Conservation (phyloP, 805 yeast genomes). For the Naumovozyma baii region DNA sequence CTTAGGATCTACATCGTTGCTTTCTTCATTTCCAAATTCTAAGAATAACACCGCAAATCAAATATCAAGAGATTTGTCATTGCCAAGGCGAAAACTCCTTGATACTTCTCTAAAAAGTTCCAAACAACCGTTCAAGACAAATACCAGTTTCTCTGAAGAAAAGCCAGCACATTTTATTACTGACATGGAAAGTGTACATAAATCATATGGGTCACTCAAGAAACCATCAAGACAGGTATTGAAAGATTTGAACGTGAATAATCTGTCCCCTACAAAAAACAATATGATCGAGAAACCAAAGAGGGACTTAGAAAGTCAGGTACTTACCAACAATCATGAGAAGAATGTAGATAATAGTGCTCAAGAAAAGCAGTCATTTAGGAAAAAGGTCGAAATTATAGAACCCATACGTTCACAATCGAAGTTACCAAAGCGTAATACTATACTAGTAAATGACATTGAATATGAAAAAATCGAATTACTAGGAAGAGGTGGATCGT, state of each 20-base stretch:
- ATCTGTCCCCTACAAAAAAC: background rate
- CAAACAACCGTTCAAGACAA: background rate
- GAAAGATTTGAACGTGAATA: background rate
- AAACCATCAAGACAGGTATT: background rate
- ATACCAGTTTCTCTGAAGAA: background rate
- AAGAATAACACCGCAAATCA: background rate
- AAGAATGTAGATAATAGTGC: background rate
- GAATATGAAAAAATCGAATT: constrained; percentile 68
- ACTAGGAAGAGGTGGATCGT: constrained; percentile 86
- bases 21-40: background rate
- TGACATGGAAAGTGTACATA: background rate
- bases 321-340: background rate
- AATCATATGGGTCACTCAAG: background rate
- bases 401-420: constrained; percentile 10
- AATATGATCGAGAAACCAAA: background rate
- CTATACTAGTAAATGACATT: constrained; percentile 44
- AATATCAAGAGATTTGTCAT: background rate
- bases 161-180: background rate
- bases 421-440: constrained; percentile 5
- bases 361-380: background rate
- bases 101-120: background rate
- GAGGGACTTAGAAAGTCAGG: background rate
- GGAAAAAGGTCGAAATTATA: constrained; percentile 10
- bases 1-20: background rate
- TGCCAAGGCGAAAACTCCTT: background rate